Evolutionary conservation across 2,329 filamentous ascomycete genomes (phyloP), one percentile per base, ranked within the genome.

Genomic region (Colletotrichum orbiculare): DNA sequence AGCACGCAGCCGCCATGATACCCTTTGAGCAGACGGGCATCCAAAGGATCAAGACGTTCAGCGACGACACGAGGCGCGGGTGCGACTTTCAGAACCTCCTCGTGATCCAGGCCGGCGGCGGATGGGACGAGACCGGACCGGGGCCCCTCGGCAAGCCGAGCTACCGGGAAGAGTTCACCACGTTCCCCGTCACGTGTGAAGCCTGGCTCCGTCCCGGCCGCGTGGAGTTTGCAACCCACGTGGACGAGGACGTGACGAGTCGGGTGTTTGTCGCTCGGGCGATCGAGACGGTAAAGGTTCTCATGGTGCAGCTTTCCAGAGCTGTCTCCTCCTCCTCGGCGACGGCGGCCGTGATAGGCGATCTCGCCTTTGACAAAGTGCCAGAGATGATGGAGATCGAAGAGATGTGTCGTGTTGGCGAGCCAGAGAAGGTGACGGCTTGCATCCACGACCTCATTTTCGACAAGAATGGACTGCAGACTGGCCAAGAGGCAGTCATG

Each of bases 11-110:
- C 1, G 54, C 68, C 7, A 70, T 71, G 66, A 67, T 71, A n/a
- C 59, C 70, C 0, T 71, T 69, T 47, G 71, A 73, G 35, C 71
- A 73, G 9, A 62, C 60, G 15, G 71, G 71, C 2, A 57, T 73
- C 13, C 62, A 65, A 13, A 56, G 42, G 7, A 71, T 73, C 25
- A 39, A 58, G 7, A 34, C 41, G 9, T n/a, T 71, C 3, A 63
- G 54, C 10, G 35, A 57, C 7, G 63, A 71, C 34, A 60, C 70
- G 37, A 59, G 38, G 34, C 35, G 43, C 12, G 52, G 15, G 15
- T 71, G 72, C 33, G 55, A 69, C 13, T 76, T 77, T 52, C 71
- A 69, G 33, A 76, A 69, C 7, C 38, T 76, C 12, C 60, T 77
- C 7, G 73, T 76, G 9, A 71, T 78, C 5, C 74, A 75, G 13